Evolutionary conservation across 495 filamentous ascomycete species (phyloP), one percentile per base, ranked within the genome.

Genomic region (Mycothermus thermophilus): DNA sequence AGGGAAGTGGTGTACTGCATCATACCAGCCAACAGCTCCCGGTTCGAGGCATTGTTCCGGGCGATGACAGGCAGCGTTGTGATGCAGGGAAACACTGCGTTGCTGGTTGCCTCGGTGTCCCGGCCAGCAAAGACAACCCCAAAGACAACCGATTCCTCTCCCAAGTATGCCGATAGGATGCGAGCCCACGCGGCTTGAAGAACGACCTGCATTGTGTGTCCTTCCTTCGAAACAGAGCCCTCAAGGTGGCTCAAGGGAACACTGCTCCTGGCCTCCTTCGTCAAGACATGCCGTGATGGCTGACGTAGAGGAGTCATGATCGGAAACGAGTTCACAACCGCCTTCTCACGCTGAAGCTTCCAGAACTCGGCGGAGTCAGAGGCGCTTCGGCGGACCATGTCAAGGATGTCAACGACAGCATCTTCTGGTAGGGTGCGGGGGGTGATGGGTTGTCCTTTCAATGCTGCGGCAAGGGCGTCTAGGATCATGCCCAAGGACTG

Each of bases 71-170:
- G 84, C 3, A 90, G 40, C 9, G 83, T 87, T 0, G 71, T 69
- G 17, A 92, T 69, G 49, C 75, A 81, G 8, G 83, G 84, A 32
- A 92, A 82, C 10, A 69, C 60, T 12, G 67, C 65, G 2, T 63
- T 41, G 30, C 64, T 59, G 0, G 72, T 69, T 29, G 58, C 57
- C 8, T 70, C 57, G 1, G 69, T 63, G 18, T 68, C 72, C 7
- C 80, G 64, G 3, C 80, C 80, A 3, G 83, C 83, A 7, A 90
- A 62, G 39, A 77, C 80, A 22, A 80, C 65, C 0, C 83, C 84
- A 49, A 83, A 86, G 0, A 67, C 72, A 3, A 83, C 71, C 10
- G 61, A 66, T 4, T 50, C 15, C 32, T 92, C 82, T 5, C 83
- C 83, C 20, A 71, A 71, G 48, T 87, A 87, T 0, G 74, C 67